phyloP scores from a whole-genome alignment of 306 rosid genomes.

The Acacia melanoxylon region DNA sequence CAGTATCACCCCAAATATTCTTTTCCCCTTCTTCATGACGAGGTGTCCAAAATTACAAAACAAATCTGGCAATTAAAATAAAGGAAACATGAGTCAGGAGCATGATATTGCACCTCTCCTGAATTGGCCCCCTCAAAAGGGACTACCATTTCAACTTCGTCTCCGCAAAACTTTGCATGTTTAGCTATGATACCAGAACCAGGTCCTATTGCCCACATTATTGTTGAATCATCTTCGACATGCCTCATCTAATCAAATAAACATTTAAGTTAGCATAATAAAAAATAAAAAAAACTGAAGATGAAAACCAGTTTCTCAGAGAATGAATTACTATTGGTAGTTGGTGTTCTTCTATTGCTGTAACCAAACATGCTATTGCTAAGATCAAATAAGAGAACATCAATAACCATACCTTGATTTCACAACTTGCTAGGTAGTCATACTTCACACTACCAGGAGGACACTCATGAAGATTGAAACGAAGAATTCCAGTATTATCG shows the following conservation, averaged over 20 bases:
- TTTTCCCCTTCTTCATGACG: background rate
- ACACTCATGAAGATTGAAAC: conserved; percentile 75
- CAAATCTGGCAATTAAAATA: background rate
- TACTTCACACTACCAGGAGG: conserved; percentile 72
- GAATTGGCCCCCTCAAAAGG: conserved; percentile 82
- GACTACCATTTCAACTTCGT: conserved; percentile 87
- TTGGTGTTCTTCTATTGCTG: conserved; percentile 10
- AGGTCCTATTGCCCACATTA: conserved; percentile 87
- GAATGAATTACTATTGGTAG: conserved; percentile 9
- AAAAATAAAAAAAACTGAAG: conserved; percentile 1
- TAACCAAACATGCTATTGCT: conserved; percentile 1
- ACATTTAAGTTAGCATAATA: conserved; percentile 29
- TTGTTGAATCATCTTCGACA: conserved; percentile 88
- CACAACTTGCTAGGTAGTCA: conserved; percentile 86
- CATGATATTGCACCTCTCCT: conserved; percentile 71
- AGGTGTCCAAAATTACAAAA: conserved; percentile 13
- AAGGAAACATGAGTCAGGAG: background rate
- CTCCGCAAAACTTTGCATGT: conserved; percentile 66
- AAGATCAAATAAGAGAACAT: conserved; percentile 24
- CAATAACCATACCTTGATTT: conserved; percentile 69
- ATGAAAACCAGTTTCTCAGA: background rate
- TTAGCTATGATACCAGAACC: conserved; percentile 80
- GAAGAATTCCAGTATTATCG: conserved; percentile 68
- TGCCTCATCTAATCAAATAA: conserved; percentile 68
- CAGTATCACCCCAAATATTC: background rate